Evolutionary conservation across 441 rosid species (phyloP).

Genomic region (Manihot esculenta): DNA sequence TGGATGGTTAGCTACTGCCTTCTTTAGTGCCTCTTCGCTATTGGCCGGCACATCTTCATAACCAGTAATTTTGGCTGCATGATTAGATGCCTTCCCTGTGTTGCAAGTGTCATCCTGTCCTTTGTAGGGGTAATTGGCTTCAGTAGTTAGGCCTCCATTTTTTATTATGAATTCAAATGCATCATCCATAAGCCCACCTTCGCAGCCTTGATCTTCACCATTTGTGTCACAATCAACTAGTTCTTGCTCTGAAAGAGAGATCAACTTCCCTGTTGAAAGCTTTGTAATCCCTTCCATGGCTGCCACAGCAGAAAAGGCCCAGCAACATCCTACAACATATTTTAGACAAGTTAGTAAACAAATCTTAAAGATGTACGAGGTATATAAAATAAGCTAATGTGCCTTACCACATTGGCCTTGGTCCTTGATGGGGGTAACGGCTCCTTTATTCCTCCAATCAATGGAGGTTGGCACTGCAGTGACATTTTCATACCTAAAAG

Average conservation of each 20-base stretch:
- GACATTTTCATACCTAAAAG: constrained; percentile 51
- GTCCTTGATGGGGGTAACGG: constrained; percentile 63
- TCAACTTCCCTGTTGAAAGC: constrained; percentile 49
- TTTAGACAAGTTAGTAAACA: too few species aligned
- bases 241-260: constrained; percentile 67
- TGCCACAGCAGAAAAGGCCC: constrained; percentile 84
- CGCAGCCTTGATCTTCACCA: constrained; percentile 60
- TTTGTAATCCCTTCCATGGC: constrained; percentile 77
- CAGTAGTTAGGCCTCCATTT: constrained; percentile 58
- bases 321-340: constrained; percentile 56
- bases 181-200: constrained; percentile 67
- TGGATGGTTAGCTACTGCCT: constrained; percentile 72
- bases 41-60: constrained; percentile 61
- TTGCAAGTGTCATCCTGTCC: constrained; percentile 45
- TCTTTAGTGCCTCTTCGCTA: constrained; percentile 49
- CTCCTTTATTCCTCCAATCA: constrained; percentile 77
- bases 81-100: constrained; percentile 22
- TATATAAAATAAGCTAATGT: too few species aligned
- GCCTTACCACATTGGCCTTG: constrained; percentile 72
- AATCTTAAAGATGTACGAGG: too few species aligned
- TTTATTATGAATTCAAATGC: constrained; percentile 69
- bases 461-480: constrained; percentile 39
- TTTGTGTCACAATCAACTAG: constrained; percentile 71
- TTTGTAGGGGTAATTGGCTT: constrained; percentile 51
- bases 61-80: constrained; percentile 52